A percentile compares a stretch with the other conserved stretches of the same genome.
Evolutionary conservation across 225 moss, liverwort and hornwort genomes (phyloP).

Genomic region (Marchantia paleacea): DNA sequence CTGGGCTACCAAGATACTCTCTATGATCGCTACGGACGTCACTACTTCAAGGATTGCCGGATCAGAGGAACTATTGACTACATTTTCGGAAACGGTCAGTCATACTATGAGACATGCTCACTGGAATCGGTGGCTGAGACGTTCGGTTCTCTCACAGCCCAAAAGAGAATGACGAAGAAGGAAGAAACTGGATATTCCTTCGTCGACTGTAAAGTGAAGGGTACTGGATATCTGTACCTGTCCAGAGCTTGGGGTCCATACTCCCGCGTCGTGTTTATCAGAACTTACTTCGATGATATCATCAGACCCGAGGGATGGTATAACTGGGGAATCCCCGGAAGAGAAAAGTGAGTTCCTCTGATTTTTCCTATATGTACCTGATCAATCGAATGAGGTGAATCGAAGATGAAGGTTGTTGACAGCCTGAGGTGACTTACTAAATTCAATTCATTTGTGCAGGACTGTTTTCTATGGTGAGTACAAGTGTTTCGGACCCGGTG

Average conservation of each 20-base stretch:
- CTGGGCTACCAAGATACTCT: constrained; percentile 43
- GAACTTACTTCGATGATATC: constrained; percentile 32
- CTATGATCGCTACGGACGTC: constrained; percentile 38
- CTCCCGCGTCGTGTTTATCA: constrained; percentile 33
- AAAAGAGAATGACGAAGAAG: constrained; percentile 26
- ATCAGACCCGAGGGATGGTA: constrained; percentile 39
- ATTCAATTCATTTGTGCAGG: constrained; percentile 8
- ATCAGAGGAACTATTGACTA: constrained; percentile 44
- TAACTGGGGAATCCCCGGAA: constrained; percentile 35
- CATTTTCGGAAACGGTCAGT: constrained; percentile 45
- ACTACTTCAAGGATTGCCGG: constrained; percentile 52
- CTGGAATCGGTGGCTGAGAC: constrained; percentile 29
- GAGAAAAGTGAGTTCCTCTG: constrained; percentile 31
- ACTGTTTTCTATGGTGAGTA: constrained; percentile 43
- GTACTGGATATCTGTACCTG: constrained; percentile 34
- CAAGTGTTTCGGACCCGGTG: constrained; percentile 33
- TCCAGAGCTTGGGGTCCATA: constrained; percentile 37
- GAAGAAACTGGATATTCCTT: constrained; percentile 34
- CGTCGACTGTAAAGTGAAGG: constrained; percentile 27
- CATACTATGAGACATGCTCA: constrained; percentile 32
- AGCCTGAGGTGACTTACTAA: neutral
- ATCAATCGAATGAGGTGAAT: neutral
- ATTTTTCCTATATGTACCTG: neutral
- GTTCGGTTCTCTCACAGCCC: constrained; percentile 41
- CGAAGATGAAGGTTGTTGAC: neutral